Percentiles rank a stretch among this genome's conserved stretches.
Evolutionary conservation across 306 rosid genomes (phyloP).

Genomic region (Trifolium subterraneum): DNA sequence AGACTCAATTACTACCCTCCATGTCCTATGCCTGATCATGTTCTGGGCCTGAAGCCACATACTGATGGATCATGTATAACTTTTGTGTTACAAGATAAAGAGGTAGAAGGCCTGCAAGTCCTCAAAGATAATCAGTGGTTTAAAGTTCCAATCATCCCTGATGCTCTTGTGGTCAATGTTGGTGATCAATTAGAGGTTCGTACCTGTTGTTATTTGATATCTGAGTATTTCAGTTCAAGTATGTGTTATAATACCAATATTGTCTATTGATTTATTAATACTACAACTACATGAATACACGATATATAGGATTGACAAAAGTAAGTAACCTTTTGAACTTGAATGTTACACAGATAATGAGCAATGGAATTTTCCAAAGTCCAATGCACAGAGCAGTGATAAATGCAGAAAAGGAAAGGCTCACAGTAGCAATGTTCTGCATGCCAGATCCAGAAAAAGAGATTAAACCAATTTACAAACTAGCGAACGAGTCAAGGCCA

Average conservation of each 20-base stretch:
- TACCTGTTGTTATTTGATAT: too few relatives aligned
- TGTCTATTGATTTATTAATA: not conserved
- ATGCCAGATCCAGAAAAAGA: constrained; percentile 55
- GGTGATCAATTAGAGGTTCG: constrained; percentile 94
- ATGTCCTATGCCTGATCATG: constrained; percentile 70
- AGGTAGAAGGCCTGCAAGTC: constrained; percentile 83
- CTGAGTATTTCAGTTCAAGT: not conserved
- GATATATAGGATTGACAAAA: too few relatives aligned
- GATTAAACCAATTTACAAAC: constrained; percentile 55
- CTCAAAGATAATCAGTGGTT: constrained; percentile 70
- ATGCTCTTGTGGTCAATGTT: constrained; percentile 70
- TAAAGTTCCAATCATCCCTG: constrained; percentile 62
- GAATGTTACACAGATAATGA: constrained; percentile 52
- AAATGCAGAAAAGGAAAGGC: constrained; percentile 62
- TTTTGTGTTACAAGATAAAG: constrained; percentile 65
- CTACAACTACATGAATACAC: too few relatives aligned
- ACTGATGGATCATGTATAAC: constrained; percentile 75
- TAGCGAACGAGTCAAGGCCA: constrained; percentile 61
- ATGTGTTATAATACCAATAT: not conserved
- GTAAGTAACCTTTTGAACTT: not conserved
- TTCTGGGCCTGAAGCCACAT: constrained; percentile 71
- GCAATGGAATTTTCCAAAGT: constrained; percentile 71
- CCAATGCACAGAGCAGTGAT: constrained; percentile 69
- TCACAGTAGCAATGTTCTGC: constrained; percentile 62
- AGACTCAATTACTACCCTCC: constrained; percentile 78